Percentiles rank a stretch among this genome's conserved stretches.
These are phyloP conservation scores for Solanum lignicaule DNA, from an alignment of 257 asterid species.

Conservation along the genomic window DNA sequence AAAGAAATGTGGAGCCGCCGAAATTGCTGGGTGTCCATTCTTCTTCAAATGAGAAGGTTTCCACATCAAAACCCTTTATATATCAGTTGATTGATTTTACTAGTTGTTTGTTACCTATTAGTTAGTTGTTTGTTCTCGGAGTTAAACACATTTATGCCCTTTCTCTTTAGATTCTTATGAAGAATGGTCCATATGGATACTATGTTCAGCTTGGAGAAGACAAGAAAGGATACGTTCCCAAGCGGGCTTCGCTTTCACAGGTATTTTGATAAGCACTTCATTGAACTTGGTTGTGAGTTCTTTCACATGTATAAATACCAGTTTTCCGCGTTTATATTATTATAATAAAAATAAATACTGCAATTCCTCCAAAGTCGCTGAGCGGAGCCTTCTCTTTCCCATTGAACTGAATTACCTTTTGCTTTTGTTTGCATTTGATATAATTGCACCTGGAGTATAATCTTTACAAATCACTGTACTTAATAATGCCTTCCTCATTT, in stretches of 20 bases:
- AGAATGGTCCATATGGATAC: conserved; percentile 81
- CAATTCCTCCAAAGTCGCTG: neutral
- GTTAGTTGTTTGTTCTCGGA: neutral
- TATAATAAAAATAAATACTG: neutral
- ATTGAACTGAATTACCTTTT: neutral
- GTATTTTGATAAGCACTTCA: conserved; percentile 23
- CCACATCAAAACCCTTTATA: neutral
- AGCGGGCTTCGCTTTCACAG: conserved; percentile 61
- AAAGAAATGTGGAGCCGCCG: conserved; percentile 43
- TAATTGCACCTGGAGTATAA: neutral
- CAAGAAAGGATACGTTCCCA: conserved; percentile 63
- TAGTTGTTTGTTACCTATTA: neutral
- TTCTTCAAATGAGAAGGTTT: conserved; percentile 67
- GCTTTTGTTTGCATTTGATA: neutral
- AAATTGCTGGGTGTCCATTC: conserved; percentile 71
- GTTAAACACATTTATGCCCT: neutral
- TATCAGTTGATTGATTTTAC: neutral
- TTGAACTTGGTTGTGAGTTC: neutral
- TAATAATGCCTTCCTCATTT: neutral
- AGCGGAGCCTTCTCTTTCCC: neutral
- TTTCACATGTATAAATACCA: neutral
- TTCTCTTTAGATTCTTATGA: conserved; percentile 54
- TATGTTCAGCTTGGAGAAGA: conserved; percentile 96
- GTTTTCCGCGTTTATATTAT: neutral
- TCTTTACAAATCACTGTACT: neutral